phyloP scores from a whole-genome alignment of 2,329 filamentous ascomycete species.

The Nemania diffusa region DNA sequence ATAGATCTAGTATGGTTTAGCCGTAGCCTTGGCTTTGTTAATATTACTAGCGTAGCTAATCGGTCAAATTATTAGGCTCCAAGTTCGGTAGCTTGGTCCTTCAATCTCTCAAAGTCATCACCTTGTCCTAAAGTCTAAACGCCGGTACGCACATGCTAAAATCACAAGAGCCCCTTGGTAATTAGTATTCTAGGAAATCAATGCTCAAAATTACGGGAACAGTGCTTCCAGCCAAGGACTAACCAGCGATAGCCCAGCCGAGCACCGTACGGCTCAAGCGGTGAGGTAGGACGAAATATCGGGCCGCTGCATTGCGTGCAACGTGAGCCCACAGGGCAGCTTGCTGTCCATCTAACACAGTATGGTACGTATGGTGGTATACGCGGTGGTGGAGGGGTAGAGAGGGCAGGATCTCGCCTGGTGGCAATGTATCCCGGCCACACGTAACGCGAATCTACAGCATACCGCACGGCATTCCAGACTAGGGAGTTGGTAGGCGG shows the following conservation, averaged over 20 bases:
- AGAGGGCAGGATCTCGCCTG: neutral
- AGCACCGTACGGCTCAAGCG: conserved; percentile 11
- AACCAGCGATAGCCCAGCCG: conserved; percentile 11
- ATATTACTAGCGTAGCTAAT: neutral
- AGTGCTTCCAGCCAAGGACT: conserved; percentile 7
- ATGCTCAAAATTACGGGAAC: neutral
- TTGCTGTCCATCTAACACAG: conserved; percentile 3
- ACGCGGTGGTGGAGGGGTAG: neutral
- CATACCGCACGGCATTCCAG: neutral
- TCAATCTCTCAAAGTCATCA: neutral
- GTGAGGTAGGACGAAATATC: conserved; percentile 11
- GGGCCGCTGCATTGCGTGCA: conserved; percentile 33
- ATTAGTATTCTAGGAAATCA: conserved; percentile 2
- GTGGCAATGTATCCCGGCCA: conserved; percentile 6
- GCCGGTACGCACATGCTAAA: neutral
- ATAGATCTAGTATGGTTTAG: neutral
- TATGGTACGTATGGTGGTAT: neutral
- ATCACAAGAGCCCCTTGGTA: neutral
- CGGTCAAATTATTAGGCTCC: neutral
- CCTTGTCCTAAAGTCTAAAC: neutral
- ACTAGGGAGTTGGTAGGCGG: neutral
- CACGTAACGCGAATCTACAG: conserved; percentile 17
- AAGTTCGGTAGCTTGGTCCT: neutral
- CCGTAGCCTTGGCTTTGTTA: no score
- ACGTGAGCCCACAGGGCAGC: conserved; percentile 18